A percentile compares a stretch with the other conserved stretches of the same genome.
These are phyloP conservation scores for Cryomyces antarcticus DNA, from an alignment of 495 filamentous ascomycete species.

Conservation along the genomic window DNA sequence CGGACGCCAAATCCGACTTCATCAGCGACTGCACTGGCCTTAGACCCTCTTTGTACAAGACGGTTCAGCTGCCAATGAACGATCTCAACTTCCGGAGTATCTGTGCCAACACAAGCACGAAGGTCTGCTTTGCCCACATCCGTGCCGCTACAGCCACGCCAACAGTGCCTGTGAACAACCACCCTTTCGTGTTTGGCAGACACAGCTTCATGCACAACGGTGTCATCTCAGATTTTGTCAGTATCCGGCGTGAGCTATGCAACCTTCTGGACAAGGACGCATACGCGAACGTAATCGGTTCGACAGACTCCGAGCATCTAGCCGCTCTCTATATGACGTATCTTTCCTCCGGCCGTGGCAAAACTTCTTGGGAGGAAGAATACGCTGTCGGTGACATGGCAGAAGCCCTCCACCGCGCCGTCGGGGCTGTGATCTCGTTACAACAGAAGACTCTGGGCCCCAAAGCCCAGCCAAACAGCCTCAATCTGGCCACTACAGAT, in stretches of 20 bases:
- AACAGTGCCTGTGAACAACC: conserved; percentile 26
- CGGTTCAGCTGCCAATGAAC: conserved; percentile 24
- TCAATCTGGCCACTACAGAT: conserved; percentile 24
- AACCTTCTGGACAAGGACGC: conserved; percentile 21
- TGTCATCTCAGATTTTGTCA: conserved; percentile 21
- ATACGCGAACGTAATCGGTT: conserved; percentile 24
- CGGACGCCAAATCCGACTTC: conserved; percentile 14
- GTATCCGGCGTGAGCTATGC: conserved; percentile 21
- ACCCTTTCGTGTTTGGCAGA: conserved; percentile 30
- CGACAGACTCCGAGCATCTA: conserved; percentile 28
- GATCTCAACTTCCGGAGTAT: conserved; percentile 27
- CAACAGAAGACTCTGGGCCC: conserved; percentile 19
- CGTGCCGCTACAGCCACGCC: conserved; percentile 23
- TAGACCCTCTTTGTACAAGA: conserved; percentile 27
- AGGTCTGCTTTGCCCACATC: conserved; percentile 25
- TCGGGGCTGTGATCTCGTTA: conserved; percentile 21
- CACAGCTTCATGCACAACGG: conserved; percentile 33
- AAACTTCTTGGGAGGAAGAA: conserved; percentile 19
- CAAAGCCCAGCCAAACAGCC: conserved; percentile 19
- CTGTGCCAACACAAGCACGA: conserved; percentile 23
- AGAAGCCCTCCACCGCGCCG: conserved; percentile 20
- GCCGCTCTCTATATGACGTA: conserved; percentile 30
- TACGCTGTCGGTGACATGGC: conserved; percentile 21
- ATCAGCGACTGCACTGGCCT: conserved; percentile 10
- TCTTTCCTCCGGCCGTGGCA: conserved; percentile 16